Conservation (phyloP, 345 rosid species). For the Dipteronia dyeriana region DNA sequence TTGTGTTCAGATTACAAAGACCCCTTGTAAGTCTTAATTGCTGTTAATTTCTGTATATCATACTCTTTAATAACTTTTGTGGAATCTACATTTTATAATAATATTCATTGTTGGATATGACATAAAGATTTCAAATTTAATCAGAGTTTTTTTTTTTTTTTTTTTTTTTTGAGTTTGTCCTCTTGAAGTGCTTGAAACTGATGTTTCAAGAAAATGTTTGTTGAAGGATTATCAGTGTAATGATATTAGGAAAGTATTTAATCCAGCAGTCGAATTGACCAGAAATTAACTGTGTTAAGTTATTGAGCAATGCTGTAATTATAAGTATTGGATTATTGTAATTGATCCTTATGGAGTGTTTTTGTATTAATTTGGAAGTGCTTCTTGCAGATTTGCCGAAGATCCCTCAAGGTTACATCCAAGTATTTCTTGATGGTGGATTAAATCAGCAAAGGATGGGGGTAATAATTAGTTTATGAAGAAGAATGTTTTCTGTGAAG, state of each 20-base stretch:
- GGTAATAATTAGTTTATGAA: conserved; percentile 44
- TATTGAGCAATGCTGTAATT: neutral
- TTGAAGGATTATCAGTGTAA: neutral
- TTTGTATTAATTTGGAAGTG: conserved; percentile 9
- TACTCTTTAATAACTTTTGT: no score
- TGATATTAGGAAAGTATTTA: neutral
- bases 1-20: conserved; percentile 41
- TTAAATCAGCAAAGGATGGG: conserved; percentile 98
- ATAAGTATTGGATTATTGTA: neutral
- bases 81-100: no score
- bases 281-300: neutral
- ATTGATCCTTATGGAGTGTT: neutral
- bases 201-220: neutral
- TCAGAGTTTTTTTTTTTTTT: no score
- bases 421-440: conserved; percentile 97
- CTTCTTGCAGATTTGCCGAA: conserved; percentile 53
- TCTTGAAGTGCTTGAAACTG: neutral
- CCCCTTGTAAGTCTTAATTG: conserved; percentile 45
- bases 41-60: neutral
- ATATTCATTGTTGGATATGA: no score
- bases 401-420: conserved; percentile 69
- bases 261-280: neutral
- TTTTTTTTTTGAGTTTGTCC: no score
- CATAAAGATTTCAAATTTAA: no score
- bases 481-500: neutral